These are phyloP conservation scores for Ogataea pilisensis DNA, from an alignment of 805 yeast species.

Conservation along the genomic window DNA sequence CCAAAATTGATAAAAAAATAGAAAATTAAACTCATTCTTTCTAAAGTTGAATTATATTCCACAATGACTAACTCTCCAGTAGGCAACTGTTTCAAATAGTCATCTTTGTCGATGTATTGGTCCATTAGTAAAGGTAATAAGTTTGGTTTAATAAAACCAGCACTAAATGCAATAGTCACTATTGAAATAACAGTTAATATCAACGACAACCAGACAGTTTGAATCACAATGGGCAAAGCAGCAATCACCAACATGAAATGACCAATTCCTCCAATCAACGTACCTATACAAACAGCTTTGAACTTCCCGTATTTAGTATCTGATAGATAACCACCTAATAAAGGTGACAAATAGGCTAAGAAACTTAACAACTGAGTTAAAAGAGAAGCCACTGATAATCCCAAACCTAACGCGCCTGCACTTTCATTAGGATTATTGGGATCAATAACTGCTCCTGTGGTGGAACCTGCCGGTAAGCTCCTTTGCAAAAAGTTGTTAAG, in stretches of 20 bases:
- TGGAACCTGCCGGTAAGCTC: conserved; percentile 44
- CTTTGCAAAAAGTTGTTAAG: conserved; percentile 49
- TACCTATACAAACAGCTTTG: conserved; percentile 45
- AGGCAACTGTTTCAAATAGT: conserved; percentile 49
- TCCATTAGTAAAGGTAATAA: conserved; percentile 49
- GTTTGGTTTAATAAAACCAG: conserved; percentile 53
- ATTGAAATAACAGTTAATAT: conserved; percentile 36
- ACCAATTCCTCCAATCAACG: conserved; percentile 40
- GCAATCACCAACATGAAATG: conserved; percentile 46
- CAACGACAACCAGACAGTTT: conserved; percentile 21
- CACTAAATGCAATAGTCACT: conserved; percentile 38
- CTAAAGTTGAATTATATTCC: conserved; percentile 41
- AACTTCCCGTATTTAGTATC: conserved; percentile 46
- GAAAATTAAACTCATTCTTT: conserved; percentile 38
- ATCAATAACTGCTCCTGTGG: conserved; percentile 31
- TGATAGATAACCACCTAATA: conserved; percentile 49
- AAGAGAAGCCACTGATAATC: conserved; percentile 42
- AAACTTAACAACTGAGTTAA: conserved; percentile 42
- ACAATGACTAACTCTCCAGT: conserved; percentile 54
- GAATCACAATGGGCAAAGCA: conserved; percentile 39
- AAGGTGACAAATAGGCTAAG: conserved; percentile 45
- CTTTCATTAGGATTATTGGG: conserved; percentile 33
- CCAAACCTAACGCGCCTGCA: conserved; percentile 48
- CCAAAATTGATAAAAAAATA: conserved; percentile 54
- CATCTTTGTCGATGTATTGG: conserved; percentile 56